Conservation (phyloP, 768 basidiomycete species). For the Flagelloscypha sp. region DNA sequence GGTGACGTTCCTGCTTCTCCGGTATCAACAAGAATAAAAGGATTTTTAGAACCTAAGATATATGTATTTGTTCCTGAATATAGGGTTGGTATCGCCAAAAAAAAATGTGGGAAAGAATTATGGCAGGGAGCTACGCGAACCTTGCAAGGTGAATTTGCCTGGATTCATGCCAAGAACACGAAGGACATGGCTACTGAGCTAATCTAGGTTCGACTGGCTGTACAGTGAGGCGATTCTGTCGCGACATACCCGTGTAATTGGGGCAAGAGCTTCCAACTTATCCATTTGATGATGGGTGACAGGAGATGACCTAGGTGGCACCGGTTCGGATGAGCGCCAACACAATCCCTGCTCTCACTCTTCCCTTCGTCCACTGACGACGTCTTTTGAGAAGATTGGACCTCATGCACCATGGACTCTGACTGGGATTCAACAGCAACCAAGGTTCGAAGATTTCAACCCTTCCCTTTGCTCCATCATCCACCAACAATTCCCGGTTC, state of each 20-base stretch:
- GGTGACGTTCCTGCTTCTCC: conserved; percentile 68
- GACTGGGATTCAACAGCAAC: no score
- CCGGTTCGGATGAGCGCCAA: no score
- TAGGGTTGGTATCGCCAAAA: neutral
- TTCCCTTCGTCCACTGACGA: no score
- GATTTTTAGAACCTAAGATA: conserved; percentile 59
- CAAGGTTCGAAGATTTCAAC: no score
- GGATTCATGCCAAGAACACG: conserved; percentile 84
- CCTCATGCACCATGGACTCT: no score
- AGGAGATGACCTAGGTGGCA: conserved; percentile 3
- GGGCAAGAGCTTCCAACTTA: conserved; percentile 40
- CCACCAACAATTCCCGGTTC: no score
- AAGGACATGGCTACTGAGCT: conserved; percentile 65
- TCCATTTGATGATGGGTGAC: conserved; percentile 29
- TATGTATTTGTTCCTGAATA: conserved; percentile 84
- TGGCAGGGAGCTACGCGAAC: conserved; percentile 22
- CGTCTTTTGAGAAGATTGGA: no score
- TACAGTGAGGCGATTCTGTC: neutral
- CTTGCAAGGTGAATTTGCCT: conserved; percentile 83
- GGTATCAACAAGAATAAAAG: conserved; percentile 77
- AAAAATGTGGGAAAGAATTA: neutral
- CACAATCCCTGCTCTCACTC: no score
- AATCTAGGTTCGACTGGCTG: conserved; percentile 6
- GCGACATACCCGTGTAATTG: conserved; percentile 43
- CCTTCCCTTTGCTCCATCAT: no score